phyloP scores from a whole-genome alignment of 2,329 filamentous ascomycete genomes.

The Juglanconis sp. region DNA sequence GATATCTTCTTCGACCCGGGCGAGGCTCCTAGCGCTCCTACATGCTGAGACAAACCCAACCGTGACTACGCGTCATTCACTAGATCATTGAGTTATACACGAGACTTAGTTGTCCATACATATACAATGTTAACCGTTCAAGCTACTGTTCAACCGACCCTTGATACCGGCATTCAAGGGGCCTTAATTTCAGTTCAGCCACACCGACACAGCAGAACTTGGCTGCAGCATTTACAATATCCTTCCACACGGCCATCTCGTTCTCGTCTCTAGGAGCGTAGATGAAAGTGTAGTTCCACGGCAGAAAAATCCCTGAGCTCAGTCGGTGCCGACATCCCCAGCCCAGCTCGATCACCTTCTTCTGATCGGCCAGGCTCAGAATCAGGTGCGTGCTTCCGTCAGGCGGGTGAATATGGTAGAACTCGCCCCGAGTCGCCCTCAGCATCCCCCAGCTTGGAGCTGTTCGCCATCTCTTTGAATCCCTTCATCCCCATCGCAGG shows the following conservation, averaged over 20 bases:
- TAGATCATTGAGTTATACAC: too few relatives aligned
- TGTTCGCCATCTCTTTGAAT: conserved; percentile 16
- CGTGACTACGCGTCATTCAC: too few relatives aligned
- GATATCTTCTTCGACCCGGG: conserved; percentile 25
- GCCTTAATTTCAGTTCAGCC: conserved; percentile 2
- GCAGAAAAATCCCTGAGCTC: conserved; percentile 26
- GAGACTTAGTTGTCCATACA: background rate
- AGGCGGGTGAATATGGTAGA: conserved; percentile 35
- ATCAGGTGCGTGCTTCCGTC: conserved; percentile 38
- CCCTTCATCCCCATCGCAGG: conserved; percentile 26
- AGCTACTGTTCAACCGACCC: background rate
- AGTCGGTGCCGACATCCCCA: conserved; percentile 40
- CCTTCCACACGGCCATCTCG: conserved; percentile 32
- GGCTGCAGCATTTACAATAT: conserved; percentile 20
- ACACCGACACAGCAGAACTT: conserved; percentile 15
- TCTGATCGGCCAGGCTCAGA: conserved; percentile 35
- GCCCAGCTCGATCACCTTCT: conserved; percentile 30
- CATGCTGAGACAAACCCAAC: conserved; percentile 15
- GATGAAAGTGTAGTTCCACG: conserved; percentile 36
- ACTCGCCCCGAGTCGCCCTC: conserved; percentile 27
- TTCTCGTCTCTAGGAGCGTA: conserved; percentile 37
- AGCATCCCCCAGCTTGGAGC: conserved; percentile 11
- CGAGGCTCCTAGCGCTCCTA: conserved; percentile 32
- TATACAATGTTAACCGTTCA: background rate
- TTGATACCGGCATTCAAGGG: background rate